Conservation (phyloP, 2,329 filamentous ascomycete genomes). For the Fusarium sp. region DNA sequence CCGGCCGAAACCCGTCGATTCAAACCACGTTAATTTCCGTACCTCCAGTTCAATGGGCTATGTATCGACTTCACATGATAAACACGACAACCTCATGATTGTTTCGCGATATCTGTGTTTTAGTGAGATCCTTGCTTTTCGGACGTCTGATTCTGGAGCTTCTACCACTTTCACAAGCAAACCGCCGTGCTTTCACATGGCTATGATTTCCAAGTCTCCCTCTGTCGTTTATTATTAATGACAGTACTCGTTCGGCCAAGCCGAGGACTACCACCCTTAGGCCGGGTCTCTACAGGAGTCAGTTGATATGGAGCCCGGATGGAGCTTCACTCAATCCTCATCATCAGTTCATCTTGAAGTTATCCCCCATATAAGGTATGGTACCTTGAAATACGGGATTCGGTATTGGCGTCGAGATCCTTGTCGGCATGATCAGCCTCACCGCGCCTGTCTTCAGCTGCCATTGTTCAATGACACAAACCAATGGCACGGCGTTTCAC, state of each 20-base stretch:
- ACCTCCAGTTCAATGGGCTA: background rate
- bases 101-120: background rate
- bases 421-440: constrained; percentile 19
- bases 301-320: constrained; percentile 1
- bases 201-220: background rate
- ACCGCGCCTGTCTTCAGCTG: constrained; percentile 20
- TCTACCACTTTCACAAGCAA: constrained; percentile 8
- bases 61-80: constrained; percentile 1
- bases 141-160: background rate
- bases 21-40: constrained; percentile 1
- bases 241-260: constrained; percentile 15
- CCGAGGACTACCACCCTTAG: constrained; percentile 22
- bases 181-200: background rate
- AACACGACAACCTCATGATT: background rate
- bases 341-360: constrained; percentile 12
- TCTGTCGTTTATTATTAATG: background rate
- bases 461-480: background rate
- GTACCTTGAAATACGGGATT: constrained; percentile 11
- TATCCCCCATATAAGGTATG: background rate
- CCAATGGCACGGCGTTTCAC: constrained; percentile 8
- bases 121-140: background rate
- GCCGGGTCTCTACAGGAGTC: constrained; percentile 14
- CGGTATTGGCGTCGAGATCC: constrained; percentile 17
- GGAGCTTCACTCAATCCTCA: background rate
- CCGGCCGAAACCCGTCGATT: background rate